Conservation (phyloP, 2,329 filamentous ascomycete genomes). For the Ascocoryne sarcoides region DNA sequence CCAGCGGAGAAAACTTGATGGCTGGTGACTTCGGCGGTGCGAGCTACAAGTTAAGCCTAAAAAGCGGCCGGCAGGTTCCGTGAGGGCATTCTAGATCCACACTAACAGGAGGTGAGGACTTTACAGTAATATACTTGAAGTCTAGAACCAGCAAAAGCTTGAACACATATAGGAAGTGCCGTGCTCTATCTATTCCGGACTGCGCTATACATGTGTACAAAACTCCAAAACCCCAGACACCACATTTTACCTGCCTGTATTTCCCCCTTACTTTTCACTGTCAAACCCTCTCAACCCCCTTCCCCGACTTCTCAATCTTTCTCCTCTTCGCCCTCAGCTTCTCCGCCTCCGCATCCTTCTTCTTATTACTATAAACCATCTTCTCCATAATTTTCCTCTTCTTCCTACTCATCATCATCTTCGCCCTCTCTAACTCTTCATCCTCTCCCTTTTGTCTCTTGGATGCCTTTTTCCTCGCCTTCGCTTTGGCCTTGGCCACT, state of each 20-base stretch:
- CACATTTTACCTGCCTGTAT: neutral
- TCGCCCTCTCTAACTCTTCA: slow-evolving; percentile 84
- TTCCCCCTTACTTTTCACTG: no score
- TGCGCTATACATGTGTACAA: neutral
- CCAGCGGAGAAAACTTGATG: no score
- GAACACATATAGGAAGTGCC: no score
- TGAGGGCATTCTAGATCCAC: no score
- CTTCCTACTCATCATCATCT: slow-evolving; percentile 97
- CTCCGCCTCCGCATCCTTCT: slow-evolving; percentile 84
- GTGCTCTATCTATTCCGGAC: no score
- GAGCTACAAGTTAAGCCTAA: no score
- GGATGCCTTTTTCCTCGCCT: slow-evolving; percentile 58
- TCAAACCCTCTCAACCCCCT: no score
- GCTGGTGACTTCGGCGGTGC: no score
- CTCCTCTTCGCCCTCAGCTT: slow-evolving; percentile 82
- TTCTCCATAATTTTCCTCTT: slow-evolving; percentile 97
- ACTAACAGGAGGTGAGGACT: no score
- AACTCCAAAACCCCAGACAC: neutral
- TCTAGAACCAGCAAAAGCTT: no score
- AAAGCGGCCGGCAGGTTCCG: no score
- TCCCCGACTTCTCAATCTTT: slow-evolving; percentile 61
- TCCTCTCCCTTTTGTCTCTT: slow-evolving; percentile 67
- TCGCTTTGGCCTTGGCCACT: slow-evolving; percentile 57
- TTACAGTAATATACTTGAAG: no score
- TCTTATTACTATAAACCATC: slow-evolving; percentile 92